Evolutionary conservation across 2,329 filamentous ascomycete genomes (phyloP).

Genomic region (Penicillium sp.): DNA sequence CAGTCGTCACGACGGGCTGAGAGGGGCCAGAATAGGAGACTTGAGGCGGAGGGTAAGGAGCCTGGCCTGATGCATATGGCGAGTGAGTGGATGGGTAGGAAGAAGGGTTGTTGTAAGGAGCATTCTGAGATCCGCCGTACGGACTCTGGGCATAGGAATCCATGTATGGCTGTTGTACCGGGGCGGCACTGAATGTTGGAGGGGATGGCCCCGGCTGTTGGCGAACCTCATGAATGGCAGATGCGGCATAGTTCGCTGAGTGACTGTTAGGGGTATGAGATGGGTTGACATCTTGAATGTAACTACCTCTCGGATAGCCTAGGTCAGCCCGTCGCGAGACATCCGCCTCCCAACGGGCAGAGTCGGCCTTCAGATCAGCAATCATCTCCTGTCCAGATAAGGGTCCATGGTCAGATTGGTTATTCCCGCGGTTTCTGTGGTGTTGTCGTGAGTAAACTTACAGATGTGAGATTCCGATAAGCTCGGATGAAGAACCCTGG

Average conservation of each 20-base stretch:
- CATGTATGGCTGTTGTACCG: constrained; percentile 31
- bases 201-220: constrained; percentile 38
- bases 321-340: constrained; percentile 38
- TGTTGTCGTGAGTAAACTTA: constrained; percentile 43
- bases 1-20: constrained; percentile 37
- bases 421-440: neutral
- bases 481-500: constrained; percentile 73
- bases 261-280: constrained; percentile 38
- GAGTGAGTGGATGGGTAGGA: constrained; percentile 35
- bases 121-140: constrained; percentile 32
- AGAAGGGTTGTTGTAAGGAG: constrained; percentile 30
- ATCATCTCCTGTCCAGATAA: constrained; percentile 48
- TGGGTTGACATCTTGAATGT: constrained; percentile 37
- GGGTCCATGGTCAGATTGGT: constrained; percentile 21
- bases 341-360: constrained; percentile 49
- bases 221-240: constrained; percentile 38
- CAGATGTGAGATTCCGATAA: constrained; percentile 72
- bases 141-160: constrained; percentile 34
- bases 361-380: constrained; percentile 52
- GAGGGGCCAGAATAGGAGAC: constrained; percentile 32
- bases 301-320: constrained; percentile 42
- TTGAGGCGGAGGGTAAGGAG: constrained; percentile 34
- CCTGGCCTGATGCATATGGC: constrained; percentile 33
- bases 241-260: constrained; percentile 35
- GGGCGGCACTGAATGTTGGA: constrained; percentile 34